Conservation (phyloP, 768 basidiomycete genomes). For the Trametes coccinea region DNA sequence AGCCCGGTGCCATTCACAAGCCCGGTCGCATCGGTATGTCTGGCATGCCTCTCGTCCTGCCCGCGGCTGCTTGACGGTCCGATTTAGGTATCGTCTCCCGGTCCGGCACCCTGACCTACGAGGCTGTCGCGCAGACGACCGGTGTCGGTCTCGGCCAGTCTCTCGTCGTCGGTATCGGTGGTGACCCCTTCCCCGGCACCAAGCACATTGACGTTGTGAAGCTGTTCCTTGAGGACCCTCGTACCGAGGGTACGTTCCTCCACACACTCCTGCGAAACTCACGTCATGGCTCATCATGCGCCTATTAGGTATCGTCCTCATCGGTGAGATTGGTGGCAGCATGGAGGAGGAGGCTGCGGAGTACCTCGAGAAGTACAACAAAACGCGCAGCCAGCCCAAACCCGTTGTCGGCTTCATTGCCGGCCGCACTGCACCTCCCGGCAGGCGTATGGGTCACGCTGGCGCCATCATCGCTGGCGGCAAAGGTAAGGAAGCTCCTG, state of each 20-base stretch:
- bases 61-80: neutral
- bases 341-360: slow-evolving; percentile 99
- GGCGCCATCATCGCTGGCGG: slow-evolving; percentile 98
- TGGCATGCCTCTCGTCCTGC: neutral
- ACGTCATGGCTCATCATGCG: neutral
- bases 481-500: slow-evolving; percentile 62
- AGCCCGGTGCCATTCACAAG: slow-evolving; percentile 95
- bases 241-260: slow-evolving; percentile 73
- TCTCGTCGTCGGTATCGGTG: slow-evolving; percentile 95
- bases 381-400: slow-evolving; percentile 81
- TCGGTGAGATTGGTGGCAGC: slow-evolving; percentile 97
- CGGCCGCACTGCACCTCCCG: slow-evolving; percentile 96
- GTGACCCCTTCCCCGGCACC: slow-evolving; percentile 95
- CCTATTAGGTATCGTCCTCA: slow-evolving; percentile 83
- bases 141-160: slow-evolving; percentile 95
- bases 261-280: neutral
- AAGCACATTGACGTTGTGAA: slow-evolving; percentile 96
- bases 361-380: slow-evolving; percentile 91
- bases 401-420: slow-evolving; percentile 99
- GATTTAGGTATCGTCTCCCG: slow-evolving; percentile 85
- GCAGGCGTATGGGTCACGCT: slow-evolving; percentile 97
- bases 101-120: slow-evolving; percentile 95
- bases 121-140: slow-evolving; percentile 97
- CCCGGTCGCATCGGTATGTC: slow-evolving; percentile 90
- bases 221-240: slow-evolving; percentile 91